Evolutionary conservation across 306 rosid species (phyloP).

Genomic region (Argentina anserina): DNA sequence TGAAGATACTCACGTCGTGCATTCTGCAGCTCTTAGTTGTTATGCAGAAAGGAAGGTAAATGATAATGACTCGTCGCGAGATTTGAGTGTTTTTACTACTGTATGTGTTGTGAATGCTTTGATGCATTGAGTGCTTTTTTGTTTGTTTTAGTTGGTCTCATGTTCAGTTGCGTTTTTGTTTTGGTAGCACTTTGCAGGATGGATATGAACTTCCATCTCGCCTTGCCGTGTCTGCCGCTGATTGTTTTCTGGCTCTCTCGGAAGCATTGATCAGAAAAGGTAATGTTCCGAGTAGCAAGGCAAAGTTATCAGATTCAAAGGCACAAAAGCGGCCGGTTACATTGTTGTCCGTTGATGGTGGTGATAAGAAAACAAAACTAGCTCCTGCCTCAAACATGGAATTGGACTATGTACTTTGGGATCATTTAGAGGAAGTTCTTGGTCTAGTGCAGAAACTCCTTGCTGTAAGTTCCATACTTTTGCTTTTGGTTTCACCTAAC

Average conservation of each 20-base stretch:
- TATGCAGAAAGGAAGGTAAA: slow-evolving; percentile 66
- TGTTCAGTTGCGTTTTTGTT: slow-evolving; percentile 16
- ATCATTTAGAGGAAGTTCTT: slow-evolving; percentile 60
- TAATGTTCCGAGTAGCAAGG: slow-evolving; percentile 38
- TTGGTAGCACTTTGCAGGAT: slow-evolving; percentile 64
- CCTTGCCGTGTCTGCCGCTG: slow-evolving; percentile 80
- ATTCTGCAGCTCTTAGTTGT: slow-evolving; percentile 44
- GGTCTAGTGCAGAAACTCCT: slow-evolving; percentile 59
- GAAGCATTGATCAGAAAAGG: slow-evolving; percentile 49
- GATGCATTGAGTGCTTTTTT: background rate
- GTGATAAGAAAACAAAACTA: slow-evolving; percentile 41
- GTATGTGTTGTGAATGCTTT: background rate
- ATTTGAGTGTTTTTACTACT: no score
- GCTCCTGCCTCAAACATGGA: slow-evolving; percentile 36
- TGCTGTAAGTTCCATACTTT: slow-evolving; percentile 51
- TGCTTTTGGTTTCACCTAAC: background rate
- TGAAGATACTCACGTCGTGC: slow-evolving; percentile 53
- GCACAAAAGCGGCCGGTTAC: slow-evolving; percentile 35
- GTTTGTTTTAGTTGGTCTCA: background rate
- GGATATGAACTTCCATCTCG: slow-evolving; percentile 93
- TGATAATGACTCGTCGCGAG: background rate
- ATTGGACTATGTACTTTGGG: slow-evolving; percentile 56
- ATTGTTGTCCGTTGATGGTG: slow-evolving; percentile 26
- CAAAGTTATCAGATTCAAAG: slow-evolving; percentile 31
- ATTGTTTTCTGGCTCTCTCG: slow-evolving; percentile 67